Conservation (phyloP, 208 protist genomes). For the Crithidia bombi region DNA sequence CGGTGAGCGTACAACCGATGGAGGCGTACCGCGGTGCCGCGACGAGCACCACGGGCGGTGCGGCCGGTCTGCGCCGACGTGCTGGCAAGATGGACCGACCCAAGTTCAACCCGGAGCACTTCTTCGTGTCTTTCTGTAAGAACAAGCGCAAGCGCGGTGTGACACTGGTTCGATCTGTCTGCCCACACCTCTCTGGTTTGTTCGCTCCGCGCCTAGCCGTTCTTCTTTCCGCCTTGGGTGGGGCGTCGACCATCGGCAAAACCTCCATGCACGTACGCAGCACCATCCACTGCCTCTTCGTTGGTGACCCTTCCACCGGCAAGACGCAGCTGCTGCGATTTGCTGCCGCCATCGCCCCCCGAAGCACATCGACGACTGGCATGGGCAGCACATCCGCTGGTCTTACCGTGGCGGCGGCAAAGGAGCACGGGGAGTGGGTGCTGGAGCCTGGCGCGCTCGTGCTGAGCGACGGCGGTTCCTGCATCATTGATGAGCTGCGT, state of each 20-base stretch:
- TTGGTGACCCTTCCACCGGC: constrained; percentile 99
- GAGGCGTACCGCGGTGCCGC: constrained; percentile 75
- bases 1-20: constrained; percentile 77
- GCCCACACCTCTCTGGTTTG: constrained; percentile 80
- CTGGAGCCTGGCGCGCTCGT: constrained; percentile 97
- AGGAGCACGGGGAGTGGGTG: constrained; percentile 92
- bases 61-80: constrained; percentile 27
- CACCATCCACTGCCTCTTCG: constrained; percentile 98
- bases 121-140: constrained; percentile 68
- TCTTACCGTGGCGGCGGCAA: constrained; percentile 88
- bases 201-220: constrained; percentile 83
- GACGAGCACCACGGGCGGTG: constrained; percentile 18
- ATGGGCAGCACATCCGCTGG: constrained; percentile 93
- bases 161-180: constrained; percentile 61
- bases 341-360: constrained; percentile 76
- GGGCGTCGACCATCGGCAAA: constrained; percentile 66
- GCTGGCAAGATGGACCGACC: constrained; percentile 33
- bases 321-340: constrained; percentile 95
- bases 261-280: constrained; percentile 70
- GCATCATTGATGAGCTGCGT: constrained; percentile 98
- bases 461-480: constrained; percentile 97
- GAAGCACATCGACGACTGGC: constrained; percentile 90
- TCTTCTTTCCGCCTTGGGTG: constrained; percentile 75
- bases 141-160: constrained; percentile 53
- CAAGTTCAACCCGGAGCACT: constrained; percentile 80